Conservation (phyloP, 139 green algal species). For the Picochlorum sp. region DNA sequence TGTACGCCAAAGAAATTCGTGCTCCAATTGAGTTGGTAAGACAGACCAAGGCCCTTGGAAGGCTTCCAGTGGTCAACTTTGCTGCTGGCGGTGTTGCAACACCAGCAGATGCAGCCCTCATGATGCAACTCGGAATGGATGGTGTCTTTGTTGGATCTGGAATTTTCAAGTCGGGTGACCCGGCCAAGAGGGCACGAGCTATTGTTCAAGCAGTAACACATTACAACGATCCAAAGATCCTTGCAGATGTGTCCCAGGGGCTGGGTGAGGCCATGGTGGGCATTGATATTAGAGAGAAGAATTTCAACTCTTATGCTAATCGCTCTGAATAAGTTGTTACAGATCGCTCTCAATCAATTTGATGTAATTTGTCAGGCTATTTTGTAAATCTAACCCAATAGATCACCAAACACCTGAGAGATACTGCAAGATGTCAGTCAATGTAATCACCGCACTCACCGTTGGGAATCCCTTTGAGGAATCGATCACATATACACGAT, state of each 20-base stretch:
- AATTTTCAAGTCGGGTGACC: constrained; percentile 98
- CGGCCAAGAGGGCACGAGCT: constrained; percentile 78
- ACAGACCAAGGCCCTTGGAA: constrained; percentile 67
- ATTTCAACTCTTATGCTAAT: constrained; percentile 74
- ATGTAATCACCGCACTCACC: constrained; percentile 24
- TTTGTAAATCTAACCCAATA: constrained; percentile 6
- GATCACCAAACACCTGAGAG: constrained; percentile 16
- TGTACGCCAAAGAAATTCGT: constrained; percentile 97
- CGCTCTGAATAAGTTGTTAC: constrained; percentile 59
- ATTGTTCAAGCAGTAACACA: constrained; percentile 98
- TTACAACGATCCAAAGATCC: constrained; percentile 93
- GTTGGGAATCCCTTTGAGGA: background rate
- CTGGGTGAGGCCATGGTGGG: constrained; percentile 97
- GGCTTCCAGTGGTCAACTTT: constrained; percentile 99
- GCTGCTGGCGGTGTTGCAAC: constrained; percentile 97
- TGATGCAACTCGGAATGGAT: constrained; percentile 98
- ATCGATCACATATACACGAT: constrained; percentile 30
- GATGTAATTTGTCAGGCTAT: background rate
- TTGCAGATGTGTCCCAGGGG: constrained; percentile 84
- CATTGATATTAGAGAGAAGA: constrained; percentile 83
- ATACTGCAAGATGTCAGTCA: constrained; percentile 24
- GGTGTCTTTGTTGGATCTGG: constrained; percentile 97
- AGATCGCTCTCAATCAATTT: constrained; percentile 9
- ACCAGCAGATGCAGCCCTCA: constrained; percentile 97
- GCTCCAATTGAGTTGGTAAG: constrained; percentile 89